Evolutionary conservation across 169 alveolate species (phyloP), one percentile per base, ranked within the genome.

Genomic region (Blepharisma undulans): DNA sequence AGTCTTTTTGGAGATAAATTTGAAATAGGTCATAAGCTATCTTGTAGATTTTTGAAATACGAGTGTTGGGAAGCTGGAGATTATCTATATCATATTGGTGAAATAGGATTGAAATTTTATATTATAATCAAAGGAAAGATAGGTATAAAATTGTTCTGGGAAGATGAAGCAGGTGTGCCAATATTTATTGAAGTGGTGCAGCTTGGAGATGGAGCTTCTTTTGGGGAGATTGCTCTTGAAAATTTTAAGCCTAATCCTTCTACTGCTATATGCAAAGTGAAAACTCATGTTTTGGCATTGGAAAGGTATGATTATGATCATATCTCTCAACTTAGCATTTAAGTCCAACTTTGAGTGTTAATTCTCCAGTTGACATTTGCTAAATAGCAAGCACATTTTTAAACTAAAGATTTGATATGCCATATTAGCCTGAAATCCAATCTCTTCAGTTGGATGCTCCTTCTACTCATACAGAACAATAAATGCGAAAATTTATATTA

Each of bases 191-290:
- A 78, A 78, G 86, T 78, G 5, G 86, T 78, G 2, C 48, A 84
- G 60, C 29, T 48, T 59, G 36, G 77, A 8, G 22, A 71, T 25
- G 96, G 96, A 21, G 59, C 72, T 10, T 48, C 92, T 60, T 94
- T 94, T 87, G 96, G 96, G 19, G 96, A 94, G 48, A 59, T 92
- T 14, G 96, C 96, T 79, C 71, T 94, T 33, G 92, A 92, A 19
- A 86, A 95, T 74, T 94, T 95, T 27, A 94, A 94, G 4, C 88
- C 86, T 14, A 25, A 61, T 25, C 29, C 34, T 29, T 59, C 86
- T 12, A 25, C 95, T 14, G 91, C 92, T 22, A 79, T 74, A 59
- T 85, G 94, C 66, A 61, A 60, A 48, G 79, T 61, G 21, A 61
- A 85, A 29, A 33, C 92, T 27, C 81, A 84, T 29, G 84, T 94